These are phyloP conservation scores for Clohesyomyces aquaticus DNA, from an alignment of 495 filamentous ascomycete genomes.

Conservation along the genomic window DNA sequence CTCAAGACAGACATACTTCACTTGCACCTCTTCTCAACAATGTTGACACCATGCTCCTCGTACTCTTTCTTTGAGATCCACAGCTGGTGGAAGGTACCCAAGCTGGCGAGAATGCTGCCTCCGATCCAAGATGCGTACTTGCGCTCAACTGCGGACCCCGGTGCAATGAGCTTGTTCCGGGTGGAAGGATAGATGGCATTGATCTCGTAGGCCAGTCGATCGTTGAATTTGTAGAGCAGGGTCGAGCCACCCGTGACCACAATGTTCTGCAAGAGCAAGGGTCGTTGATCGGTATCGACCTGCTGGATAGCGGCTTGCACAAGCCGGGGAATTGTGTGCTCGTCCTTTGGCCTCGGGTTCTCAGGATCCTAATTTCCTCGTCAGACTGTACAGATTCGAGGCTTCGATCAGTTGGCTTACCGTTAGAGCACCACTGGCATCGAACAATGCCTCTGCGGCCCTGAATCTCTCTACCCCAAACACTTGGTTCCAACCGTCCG, in stretches of 20 bases:
- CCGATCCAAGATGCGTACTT: constrained; percentile 94
- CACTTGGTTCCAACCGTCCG: constrained; percentile 91
- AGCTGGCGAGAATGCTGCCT: constrained; percentile 90
- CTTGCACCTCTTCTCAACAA: constrained; percentile 81
- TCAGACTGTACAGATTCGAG: not conserved
- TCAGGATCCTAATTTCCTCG: constrained; percentile 42
- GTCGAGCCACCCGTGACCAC: constrained; percentile 88
- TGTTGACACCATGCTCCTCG: constrained; percentile 70
- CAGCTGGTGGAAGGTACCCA: constrained; percentile 99
- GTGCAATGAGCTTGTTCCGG: constrained; percentile 79
- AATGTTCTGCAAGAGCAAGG: constrained; percentile 80
- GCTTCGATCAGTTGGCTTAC: not conserved
- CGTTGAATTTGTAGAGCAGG: constrained; percentile 84
- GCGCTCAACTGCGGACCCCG: constrained; percentile 82
- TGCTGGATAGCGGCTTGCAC: constrained; percentile 75
- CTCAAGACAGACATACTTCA: constrained; percentile 44
- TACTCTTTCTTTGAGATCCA: constrained; percentile 92
- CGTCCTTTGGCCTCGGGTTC: constrained; percentile 60
- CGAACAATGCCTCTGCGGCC: constrained; percentile 85
- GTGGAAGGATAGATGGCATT: constrained; percentile 75
- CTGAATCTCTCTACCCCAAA: constrained; percentile 85
- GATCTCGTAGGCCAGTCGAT: constrained; percentile 83
- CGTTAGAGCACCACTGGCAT: constrained; percentile 67
- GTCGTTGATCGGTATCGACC: constrained; percentile 88
- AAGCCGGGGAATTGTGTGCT: constrained; percentile 76